phyloP scores from a whole-genome alignment of 2,329 filamentous ascomycete genomes.

The Tolypocladium ovalisporum region DNA sequence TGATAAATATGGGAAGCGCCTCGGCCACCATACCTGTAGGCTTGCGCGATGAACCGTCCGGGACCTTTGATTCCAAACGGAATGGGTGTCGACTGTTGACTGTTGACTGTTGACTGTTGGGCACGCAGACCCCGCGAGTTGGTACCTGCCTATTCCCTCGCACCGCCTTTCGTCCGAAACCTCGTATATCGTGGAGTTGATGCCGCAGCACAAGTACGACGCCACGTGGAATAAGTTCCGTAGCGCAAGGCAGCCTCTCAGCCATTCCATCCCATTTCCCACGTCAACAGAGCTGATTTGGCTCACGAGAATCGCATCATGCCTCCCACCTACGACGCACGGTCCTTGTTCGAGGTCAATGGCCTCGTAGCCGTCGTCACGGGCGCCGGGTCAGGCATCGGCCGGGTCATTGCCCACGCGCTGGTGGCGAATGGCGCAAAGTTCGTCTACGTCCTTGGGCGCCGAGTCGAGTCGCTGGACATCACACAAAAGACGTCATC shows the following conservation, averaged over 20 bases:
- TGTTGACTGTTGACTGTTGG: too few relatives aligned
- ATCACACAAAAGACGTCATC: slow-evolving; percentile 8
- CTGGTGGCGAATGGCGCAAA: slow-evolving; percentile 14
- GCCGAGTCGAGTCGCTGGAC: slow-evolving; percentile 22
- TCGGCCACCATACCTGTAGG: too few relatives aligned
- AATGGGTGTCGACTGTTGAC: too few relatives aligned
- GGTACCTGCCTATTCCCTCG: too few relatives aligned
- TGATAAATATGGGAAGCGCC: too few relatives aligned
- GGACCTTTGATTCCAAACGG: too few relatives aligned
- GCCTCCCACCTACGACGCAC: slow-evolving; percentile 6
- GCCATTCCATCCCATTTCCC: background rate
- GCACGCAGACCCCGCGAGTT: too few relatives aligned
- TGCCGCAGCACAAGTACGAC: background rate
- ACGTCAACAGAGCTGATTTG: background rate
- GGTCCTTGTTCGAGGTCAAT: slow-evolving; percentile 36
- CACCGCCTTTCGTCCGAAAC: background rate
- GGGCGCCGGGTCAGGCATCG: slow-evolving; percentile 46
- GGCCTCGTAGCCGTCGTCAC: slow-evolving; percentile 48
- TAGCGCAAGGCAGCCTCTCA: background rate
- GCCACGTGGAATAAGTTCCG: background rate
- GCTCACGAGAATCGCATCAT: background rate
- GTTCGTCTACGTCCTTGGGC: slow-evolving; percentile 27
- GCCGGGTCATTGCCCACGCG: slow-evolving; percentile 41
- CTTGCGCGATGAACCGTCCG: too few relatives aligned
- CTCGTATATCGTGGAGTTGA: background rate